Base-by-base conservation (phyloP, 2,329 filamentous ascomycete species). In the Bipolaris victoriae region DNA sequence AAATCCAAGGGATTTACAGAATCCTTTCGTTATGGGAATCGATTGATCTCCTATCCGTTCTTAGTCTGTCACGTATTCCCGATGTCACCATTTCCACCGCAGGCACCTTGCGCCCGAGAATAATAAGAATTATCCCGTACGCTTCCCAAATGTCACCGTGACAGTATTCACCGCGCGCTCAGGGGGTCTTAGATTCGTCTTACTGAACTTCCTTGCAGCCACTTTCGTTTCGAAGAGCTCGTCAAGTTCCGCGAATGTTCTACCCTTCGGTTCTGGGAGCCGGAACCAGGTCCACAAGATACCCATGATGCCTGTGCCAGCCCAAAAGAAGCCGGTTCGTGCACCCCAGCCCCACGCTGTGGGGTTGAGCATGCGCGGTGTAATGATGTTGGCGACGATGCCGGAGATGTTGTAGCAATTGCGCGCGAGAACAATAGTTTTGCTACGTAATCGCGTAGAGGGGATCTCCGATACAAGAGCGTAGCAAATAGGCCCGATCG, bases 281-380 rank as follows among this genome's bases (percentile, higher is more conserved):
- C 89, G 84, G 79, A 91, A 92, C 72, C 86, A 92, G 0, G 87
- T 88, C 79, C 92, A 95, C 7, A 92, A 76, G 65, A 91, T 84
- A 77, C 89, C 92, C 37, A 87, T 73, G 76, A 90, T 88, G 73
- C 89, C 91, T 40, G 90, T 87, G 1, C 87, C 89, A 13, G 86
- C 87, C 89, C 91, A 91, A 80, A 95, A 93, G 78, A 96, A 95
- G 18, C 91, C 91, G 0, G 91, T 84, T 66, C 85, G 93, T 75
- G 92, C 93, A 52, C 86, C 83, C 91, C 91, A 96, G 73, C 93
- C 80, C 92, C 92, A 96, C 0, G 87, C 88, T 0, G 81, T 64
- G 0, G 62, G 61, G 2, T 63, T 64, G 0, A 70, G 24, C 64
- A 68, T 65, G 1, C 56, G 43, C 0, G 92, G 91, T 0, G 90